Conservation (phyloP, 306 rosid genomes). For the Spatholobus suberectus region DNA sequence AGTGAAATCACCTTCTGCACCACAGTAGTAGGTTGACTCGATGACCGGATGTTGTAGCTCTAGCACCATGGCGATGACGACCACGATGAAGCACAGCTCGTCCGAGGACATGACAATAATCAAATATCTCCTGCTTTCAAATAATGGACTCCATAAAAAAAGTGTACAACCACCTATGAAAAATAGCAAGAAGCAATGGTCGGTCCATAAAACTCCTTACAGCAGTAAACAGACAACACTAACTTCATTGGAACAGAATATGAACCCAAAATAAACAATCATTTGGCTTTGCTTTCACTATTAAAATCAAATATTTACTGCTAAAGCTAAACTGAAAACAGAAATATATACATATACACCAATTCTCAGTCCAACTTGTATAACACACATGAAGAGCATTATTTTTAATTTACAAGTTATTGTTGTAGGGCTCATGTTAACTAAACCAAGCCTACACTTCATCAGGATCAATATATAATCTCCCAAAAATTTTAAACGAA, state of each 20-base stretch:
- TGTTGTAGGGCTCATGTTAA: conserved; percentile 4
- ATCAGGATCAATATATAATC: conserved; percentile 18
- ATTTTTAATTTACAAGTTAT: background rate
- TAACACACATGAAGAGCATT: conserved; percentile 16
- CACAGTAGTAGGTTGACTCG: conserved; percentile 63
- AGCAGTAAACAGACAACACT: conserved; percentile 23
- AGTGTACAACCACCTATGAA: conserved; percentile 47
- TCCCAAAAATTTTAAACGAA: background rate
- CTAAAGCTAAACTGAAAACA: conserved; percentile 15
- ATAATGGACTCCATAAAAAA: conserved; percentile 52
- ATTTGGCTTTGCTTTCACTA: conserved; percentile 20
- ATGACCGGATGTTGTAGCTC: conserved; percentile 64
- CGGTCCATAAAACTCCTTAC: conserved; percentile 38
- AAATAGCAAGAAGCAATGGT: conserved; percentile 44
- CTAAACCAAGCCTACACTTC: conserved; percentile 10
- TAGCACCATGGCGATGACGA: conserved; percentile 74
- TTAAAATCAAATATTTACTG: conserved; percentile 26
- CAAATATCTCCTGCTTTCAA: conserved; percentile 65
- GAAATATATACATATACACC: conserved; percentile 2
- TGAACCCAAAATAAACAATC: conserved; percentile 30
- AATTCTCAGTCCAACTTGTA: background rate
- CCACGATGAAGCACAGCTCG: conserved; percentile 72
- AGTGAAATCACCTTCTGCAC: conserved; percentile 64
- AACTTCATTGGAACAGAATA: conserved; percentile 30
- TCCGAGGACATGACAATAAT: conserved; percentile 60